A percentile compares a stretch with the other conserved stretches of the same genome.
These are phyloP conservation scores for Lipomyces chichibuensis DNA, from an alignment of 805 yeast species.

Conservation along the genomic window DNA sequence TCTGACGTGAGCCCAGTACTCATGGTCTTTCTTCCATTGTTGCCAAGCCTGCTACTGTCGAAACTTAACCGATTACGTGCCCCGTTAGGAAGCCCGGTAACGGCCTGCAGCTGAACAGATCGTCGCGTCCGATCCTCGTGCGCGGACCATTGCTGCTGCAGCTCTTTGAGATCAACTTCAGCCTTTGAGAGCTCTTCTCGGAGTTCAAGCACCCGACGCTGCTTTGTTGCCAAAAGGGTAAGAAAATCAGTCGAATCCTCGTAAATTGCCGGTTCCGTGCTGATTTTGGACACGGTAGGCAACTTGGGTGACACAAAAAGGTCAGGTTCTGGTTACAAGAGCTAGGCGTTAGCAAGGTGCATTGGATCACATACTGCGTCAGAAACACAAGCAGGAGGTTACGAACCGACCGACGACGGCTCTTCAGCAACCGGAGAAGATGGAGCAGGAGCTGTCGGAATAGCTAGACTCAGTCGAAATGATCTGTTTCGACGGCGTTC, in stretches of 20 bases:
- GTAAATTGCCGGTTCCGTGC: constrained; percentile 11
- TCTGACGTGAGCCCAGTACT: not conserved
- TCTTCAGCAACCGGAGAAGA: constrained; percentile 28
- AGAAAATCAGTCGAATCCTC: constrained; percentile 34
- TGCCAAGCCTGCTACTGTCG: not conserved
- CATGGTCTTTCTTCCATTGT: not conserved
- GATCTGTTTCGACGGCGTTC: constrained; percentile 28
- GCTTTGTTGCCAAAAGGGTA: constrained; percentile 46
- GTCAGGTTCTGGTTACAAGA: constrained; percentile 17
- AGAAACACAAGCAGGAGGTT: not conserved
- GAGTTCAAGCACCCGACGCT: constrained; percentile 47
- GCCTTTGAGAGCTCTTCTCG: constrained; percentile 45
- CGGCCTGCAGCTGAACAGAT: constrained; percentile 15
- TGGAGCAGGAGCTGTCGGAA: constrained; percentile 27
- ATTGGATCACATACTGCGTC: not conserved
- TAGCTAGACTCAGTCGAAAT: constrained; percentile 21
- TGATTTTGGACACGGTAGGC: constrained; percentile 17
- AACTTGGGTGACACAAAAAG: constrained; percentile 30
- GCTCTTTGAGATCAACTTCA: constrained; percentile 43
- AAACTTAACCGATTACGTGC: constrained; percentile 5
- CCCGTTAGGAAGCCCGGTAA: constrained; percentile 3
- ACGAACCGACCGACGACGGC: constrained; percentile 23
- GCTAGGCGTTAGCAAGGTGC: not conserved
- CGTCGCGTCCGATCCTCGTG: constrained; percentile 32
- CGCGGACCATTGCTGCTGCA: constrained; percentile 26